Evolutionary conservation across 805 yeast genomes (phyloP), one percentile per base, ranked within the genome.

Genomic region (Metschnikowia hibisci): DNA sequence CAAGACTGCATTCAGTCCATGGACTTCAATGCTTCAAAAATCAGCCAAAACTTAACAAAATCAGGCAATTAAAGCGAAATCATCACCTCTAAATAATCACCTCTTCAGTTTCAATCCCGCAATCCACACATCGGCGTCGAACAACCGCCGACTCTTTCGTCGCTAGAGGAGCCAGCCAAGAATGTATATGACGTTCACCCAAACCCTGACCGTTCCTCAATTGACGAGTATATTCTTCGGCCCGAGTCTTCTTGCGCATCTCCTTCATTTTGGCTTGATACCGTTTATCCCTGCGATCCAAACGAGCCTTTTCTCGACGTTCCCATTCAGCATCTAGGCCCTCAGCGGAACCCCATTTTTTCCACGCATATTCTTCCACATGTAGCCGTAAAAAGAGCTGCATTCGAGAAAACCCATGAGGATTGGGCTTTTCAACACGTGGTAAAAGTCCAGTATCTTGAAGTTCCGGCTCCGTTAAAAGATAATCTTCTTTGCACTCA

Each of bases 321-420:
- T 87, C 85, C 87, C 95, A 93, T 61, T 93, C 99, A n/a, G 76
- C 76, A 62, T 93, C 99, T 31, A 93, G 64, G 0, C 85, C 88
- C 43, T 88, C 96, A 8, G 82, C 76, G 1, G 95, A 84, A 1
- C 93, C 95, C 99, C 99, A 93, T 64, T 93, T 91, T 58, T 85
- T 83, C 67, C 82, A 87, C 0, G 98, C 95, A 64, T 75, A 87
- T 55, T 84, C 87, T 61, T 93, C 99, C n/a, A 93, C 88, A 56
- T 93, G 98, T 57, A 81, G 85, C 46, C 99, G 69, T 34, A 93
- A 64, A 66, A 82, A 93, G 43, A 93, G 71, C 73, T 90, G 96
- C 99, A 93, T 93, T 57, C 93, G 77, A 39, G 88, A 84, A 64
- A 81, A 93, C 33, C 90, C 88, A 62, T 93, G 96, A 0, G 99